Evolutionary conservation across 2,329 filamentous ascomycete genomes (phyloP), one percentile per base, ranked within the genome.

Genomic region (Pseudogymnoascus sp.): DNA sequence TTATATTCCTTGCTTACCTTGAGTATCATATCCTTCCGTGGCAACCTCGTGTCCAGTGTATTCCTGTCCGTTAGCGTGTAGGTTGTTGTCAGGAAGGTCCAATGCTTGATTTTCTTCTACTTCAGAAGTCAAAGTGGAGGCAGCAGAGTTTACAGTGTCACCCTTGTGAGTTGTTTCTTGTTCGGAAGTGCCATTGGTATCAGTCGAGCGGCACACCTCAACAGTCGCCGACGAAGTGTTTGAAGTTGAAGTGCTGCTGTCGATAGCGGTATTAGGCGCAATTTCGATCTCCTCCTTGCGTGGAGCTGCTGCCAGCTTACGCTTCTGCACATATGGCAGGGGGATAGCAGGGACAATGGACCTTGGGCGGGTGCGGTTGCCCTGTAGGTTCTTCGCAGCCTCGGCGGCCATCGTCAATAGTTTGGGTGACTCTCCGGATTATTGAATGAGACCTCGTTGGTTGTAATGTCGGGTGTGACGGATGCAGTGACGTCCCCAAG

Each of bases 401-500:
- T 68, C 66, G 66, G 60, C 68, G 59, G 67, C 56, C 26, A 70
- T 67, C 37, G 70, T 68, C 71, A 73, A 74, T 29, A 63, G 33
- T 31, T 63, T 37, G 26, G 38, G 14, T 42, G 60, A 56, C 26
- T 53, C 63, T 64, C 59, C 59, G 61, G 24, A 61, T 61, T 31
- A 31, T 56, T 35, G 60, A 61, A 24, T 61, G 61, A 63, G 56
- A 47, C 61, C 47, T 66, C 61, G 62, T 29, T 35, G 56, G 40
- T 59, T 33, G 35, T 61, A 8, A 37, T 44, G 44, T 35, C 61
- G 42, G 47, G 31, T 29, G 50, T 56, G 44, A 47, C 38, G 63
- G 61, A 35, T 59, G 65, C 59, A 68, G 65, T 67, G 72, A 73
- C 71, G 70, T 74, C 72, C 72, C 72, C 72, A 72, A 73, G 71